A percentile compares a stretch with the other conserved stretches of the same genome.
Conservation (phyloP, 495 filamentous ascomycete genomes). For the Jackrogersella minutella region DNA sequence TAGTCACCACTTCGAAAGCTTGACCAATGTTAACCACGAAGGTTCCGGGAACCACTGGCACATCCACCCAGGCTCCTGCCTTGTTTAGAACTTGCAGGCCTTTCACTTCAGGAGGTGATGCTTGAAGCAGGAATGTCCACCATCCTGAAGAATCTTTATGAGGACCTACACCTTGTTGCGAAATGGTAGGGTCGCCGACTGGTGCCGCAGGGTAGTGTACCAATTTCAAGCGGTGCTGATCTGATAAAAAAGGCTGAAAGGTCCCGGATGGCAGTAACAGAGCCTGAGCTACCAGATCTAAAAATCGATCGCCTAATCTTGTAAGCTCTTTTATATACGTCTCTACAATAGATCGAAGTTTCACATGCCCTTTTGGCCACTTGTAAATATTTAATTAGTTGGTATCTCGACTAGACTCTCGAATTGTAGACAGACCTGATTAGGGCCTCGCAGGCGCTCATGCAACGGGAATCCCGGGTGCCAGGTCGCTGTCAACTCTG, state of each 20-base stretch:
- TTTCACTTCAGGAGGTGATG: constrained; percentile 52
- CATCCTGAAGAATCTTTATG: constrained; percentile 66
- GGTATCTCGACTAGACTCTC: background rate
- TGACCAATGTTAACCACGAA: constrained; percentile 67
- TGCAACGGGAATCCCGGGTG: constrained; percentile 47
- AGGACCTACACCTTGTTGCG: constrained; percentile 59
- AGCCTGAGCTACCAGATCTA: constrained; percentile 61
- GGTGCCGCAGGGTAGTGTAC: constrained; percentile 56
- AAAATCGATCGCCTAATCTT: constrained; percentile 55
- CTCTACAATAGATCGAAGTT: constrained; percentile 42
- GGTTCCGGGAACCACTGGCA: constrained; percentile 57
- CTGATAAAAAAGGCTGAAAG: constrained; percentile 59
- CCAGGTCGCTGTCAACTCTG: constrained; percentile 55
- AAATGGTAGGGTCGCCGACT: constrained; percentile 3
- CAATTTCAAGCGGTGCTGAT: constrained; percentile 64
- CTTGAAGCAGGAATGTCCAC: constrained; percentile 64
- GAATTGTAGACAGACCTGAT: constrained; percentile 47
- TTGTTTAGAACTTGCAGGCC: constrained; percentile 61
- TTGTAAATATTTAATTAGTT: constrained; percentile 39
- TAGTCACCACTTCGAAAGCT: constrained; percentile 65
- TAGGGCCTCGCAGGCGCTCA: constrained; percentile 62
- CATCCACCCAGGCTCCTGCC: constrained; percentile 58
- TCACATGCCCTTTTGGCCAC: constrained; percentile 24
- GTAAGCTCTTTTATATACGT: constrained; percentile 59
- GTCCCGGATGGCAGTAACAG: constrained; percentile 48